Percentiles rank a stretch among this genome's conserved stretches.
Conservation (phyloP, 2,329 filamentous ascomycete species). For the Penicillium sp. region DNA sequence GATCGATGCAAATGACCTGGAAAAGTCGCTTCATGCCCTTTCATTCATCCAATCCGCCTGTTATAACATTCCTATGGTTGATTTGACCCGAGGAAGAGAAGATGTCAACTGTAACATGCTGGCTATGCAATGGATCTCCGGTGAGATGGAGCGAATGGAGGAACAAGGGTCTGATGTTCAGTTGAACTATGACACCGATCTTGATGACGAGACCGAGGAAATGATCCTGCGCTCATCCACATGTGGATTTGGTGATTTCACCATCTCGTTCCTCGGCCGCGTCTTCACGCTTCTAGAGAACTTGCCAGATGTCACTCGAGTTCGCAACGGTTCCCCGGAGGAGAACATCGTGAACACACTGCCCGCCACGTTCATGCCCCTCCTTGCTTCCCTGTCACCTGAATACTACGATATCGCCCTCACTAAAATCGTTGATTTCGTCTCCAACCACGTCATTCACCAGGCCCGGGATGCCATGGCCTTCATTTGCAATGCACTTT, state of each 20-base stretch:
- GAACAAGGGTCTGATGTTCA: slow-evolving; percentile 81
- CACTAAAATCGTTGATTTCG: slow-evolving; percentile 89
- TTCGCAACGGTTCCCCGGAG: slow-evolving; percentile 89
- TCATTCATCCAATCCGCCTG: slow-evolving; percentile 95
- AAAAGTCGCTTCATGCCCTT: slow-evolving; percentile 92
- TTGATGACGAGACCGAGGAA: slow-evolving; percentile 84
- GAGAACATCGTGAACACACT: slow-evolving; percentile 97
- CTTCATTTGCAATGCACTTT: slow-evolving; percentile 94
- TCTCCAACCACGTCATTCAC: slow-evolving; percentile 92
- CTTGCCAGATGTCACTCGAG: slow-evolving; percentile 83
- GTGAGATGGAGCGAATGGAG: slow-evolving; percentile 93
- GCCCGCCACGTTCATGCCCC: slow-evolving; percentile 84
- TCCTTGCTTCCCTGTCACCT: slow-evolving; percentile 88
- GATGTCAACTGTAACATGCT: slow-evolving; percentile 74
- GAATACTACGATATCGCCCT: slow-evolving; percentile 91
- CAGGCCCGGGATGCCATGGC: slow-evolving; percentile 98
- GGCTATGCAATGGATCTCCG: slow-evolving; percentile 91
- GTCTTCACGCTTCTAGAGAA: slow-evolving; percentile 97
- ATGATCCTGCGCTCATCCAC: slow-evolving; percentile 91
- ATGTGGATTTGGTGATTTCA: slow-evolving; percentile 89
- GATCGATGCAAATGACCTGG: slow-evolving; percentile 95
- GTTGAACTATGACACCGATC: slow-evolving; percentile 80
- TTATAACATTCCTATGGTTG: slow-evolving; percentile 91
- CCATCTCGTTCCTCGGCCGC: slow-evolving; percentile 86
- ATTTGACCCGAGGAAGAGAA: slow-evolving; percentile 71